Evolutionary conservation across 129 eudicot species (phyloP), one percentile per base, ranked within the genome.

Genomic region (Tagetes patula): DNA sequence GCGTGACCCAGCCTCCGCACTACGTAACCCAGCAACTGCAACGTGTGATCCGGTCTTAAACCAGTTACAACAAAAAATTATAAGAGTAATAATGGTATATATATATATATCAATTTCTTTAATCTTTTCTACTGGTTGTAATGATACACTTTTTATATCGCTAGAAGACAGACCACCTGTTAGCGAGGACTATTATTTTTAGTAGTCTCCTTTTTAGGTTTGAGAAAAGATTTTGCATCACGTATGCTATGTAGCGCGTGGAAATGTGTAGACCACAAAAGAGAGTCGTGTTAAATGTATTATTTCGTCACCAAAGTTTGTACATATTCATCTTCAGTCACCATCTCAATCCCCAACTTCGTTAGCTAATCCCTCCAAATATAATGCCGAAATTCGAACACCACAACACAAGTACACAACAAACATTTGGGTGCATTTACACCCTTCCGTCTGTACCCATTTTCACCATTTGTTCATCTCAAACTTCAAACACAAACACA

Each of bases 271-370:
- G 69, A 37, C 70, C 80, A 76, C 75, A 76, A 58, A 64, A 5
- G 42, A 64, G n/a, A 68, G 69, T 50, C 80, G 80, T 76, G 69
- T 56, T 68, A 37, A 6, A 38, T 8, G 3, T 3, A 69, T 5
- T 37, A 8, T 68, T 45, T 34, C 80, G 60, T 76, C 69, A 56
- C 67, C 48, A 67, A 67, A 54, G 8, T 76, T 74, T 63, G 77
- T 60, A 43, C 55, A 4, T 6, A 50, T 53, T 50, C 32, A 42
- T 65, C 32, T 41, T n/a, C n/a, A 1, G 66, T 65, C 72, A 53
- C 78, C 47, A 52, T 53, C 52, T 50, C 20, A 31, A 42, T 65
- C 46, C 55, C 39, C 45, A 42, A 20, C 27, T 20, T 20, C 27
- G 27, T 20, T 20, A 20, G 27, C 27, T 20, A 20, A 42, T 11